Evolutionary conservation across 2,329 filamentous ascomycete species (phyloP).

Genomic region (Cryphonectria radicalis): DNA sequence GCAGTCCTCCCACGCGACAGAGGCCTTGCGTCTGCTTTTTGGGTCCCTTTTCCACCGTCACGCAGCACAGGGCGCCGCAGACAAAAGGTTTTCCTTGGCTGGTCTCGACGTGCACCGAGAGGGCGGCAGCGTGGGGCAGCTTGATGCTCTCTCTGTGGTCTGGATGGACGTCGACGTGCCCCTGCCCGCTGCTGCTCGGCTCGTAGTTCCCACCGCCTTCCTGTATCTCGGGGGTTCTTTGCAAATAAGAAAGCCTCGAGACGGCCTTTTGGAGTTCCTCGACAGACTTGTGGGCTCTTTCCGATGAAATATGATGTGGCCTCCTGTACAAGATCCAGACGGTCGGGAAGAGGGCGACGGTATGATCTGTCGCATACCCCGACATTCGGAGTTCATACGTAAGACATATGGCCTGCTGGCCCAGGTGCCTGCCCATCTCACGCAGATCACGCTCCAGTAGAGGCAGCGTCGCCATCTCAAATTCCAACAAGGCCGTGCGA

Average conservation of each 20-base stretch:
- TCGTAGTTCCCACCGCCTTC: slow-evolving; percentile 23
- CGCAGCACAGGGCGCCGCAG: slow-evolving; percentile 25
- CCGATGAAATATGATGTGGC: neutral
- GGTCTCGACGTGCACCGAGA: slow-evolving; percentile 21
- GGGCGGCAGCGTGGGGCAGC: slow-evolving; percentile 14
- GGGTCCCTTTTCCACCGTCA: slow-evolving; percentile 9
- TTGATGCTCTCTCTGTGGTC: slow-evolving; percentile 21
- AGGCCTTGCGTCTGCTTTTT: slow-evolving; percentile 7
- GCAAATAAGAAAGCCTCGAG: slow-evolving; percentile 17
- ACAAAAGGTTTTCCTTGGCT: slow-evolving; percentile 4
- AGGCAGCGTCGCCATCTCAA: slow-evolving; percentile 24
- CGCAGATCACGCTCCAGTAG: slow-evolving; percentile 22
- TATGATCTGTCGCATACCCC: slow-evolving; percentile 1
- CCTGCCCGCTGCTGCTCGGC: slow-evolving; percentile 15
- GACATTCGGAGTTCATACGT: slow-evolving; percentile 27
- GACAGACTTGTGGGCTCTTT: neutral
- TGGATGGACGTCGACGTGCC: slow-evolving; percentile 12
- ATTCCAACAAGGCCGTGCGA: slow-evolving; percentile 21
- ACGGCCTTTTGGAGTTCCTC: slow-evolving; percentile 19
- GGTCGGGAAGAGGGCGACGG: slow-evolving; percentile 16
- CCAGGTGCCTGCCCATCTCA: slow-evolving; percentile 17
- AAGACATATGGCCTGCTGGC: slow-evolving; percentile 22
- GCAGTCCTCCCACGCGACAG: slow-evolving; percentile 24
- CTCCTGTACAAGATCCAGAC: slow-evolving; percentile 24
- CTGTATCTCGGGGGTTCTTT: slow-evolving; percentile 22